phyloP scores from a whole-genome alignment of 805 yeast species.

The Monosporozyma siamensis region DNA sequence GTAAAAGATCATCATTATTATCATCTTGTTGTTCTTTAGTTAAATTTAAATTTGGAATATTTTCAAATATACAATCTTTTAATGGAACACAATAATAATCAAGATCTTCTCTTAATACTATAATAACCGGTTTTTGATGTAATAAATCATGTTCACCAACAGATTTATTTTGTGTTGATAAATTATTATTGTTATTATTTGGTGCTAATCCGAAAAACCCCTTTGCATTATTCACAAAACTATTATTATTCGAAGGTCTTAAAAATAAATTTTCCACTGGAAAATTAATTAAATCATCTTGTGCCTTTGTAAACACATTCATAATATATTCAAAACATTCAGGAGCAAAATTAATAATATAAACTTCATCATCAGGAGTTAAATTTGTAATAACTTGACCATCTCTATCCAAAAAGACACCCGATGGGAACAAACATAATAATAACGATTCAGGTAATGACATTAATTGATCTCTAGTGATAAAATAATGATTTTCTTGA shows the following conservation, averaged over 20 bases:
- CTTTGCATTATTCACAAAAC: constrained; percentile 15
- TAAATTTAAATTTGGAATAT: not conserved
- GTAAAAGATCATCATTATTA: constrained; percentile 32
- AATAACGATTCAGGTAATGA: constrained; percentile 84
- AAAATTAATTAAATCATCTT: constrained; percentile 41
- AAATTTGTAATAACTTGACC: constrained; percentile 73
- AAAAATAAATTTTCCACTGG: constrained; percentile 34
- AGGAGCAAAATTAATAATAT: constrained; percentile 72
- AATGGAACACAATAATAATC: constrained; percentile 84
- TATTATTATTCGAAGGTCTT: constrained; percentile 14
- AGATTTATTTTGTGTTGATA: constrained; percentile 21
- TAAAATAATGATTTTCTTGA: constrained; percentile 62
- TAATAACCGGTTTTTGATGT: constrained; percentile 76
- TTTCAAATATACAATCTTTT: constrained; percentile 33
- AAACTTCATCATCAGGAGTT: constrained; percentile 71
- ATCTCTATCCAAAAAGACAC: constrained; percentile 68
- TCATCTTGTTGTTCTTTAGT: constrained; percentile 36
- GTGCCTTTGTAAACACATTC: constrained; percentile 60
- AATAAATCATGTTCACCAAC: constrained; percentile 53
- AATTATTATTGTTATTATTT: too few relatives aligned
- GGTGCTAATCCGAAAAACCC: constrained; percentile 26
- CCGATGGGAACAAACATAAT: constrained; percentile 81
- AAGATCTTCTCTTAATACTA: constrained; percentile 86
- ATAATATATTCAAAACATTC: constrained; percentile 78
- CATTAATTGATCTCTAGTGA: constrained; percentile 83